These are phyloP conservation scores for Fusarium heterosporum DNA, from an alignment of 2,329 filamentous ascomycete genomes.

Conservation along the genomic window DNA sequence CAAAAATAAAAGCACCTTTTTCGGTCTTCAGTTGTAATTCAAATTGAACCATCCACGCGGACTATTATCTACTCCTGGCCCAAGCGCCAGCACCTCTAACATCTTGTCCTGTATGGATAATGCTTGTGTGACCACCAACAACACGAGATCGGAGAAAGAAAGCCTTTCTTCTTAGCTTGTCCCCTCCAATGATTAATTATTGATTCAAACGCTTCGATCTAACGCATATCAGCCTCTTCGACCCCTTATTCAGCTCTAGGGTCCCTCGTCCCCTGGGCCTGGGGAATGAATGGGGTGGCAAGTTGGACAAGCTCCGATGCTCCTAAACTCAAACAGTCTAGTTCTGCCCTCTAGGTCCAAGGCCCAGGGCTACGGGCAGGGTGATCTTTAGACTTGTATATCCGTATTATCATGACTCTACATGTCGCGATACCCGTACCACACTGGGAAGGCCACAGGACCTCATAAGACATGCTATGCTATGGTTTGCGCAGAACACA, in stretches of 20 bases:
- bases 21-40: slow-evolving; percentile 11
- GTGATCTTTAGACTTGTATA: background rate
- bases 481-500: background rate
- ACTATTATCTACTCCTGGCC: slow-evolving; percentile 2
- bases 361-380: slow-evolving; percentile 22
- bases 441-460: background rate
- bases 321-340: slow-evolving; percentile 34
- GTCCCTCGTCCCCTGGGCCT: slow-evolving; percentile 28
- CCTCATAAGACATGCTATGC: background rate
- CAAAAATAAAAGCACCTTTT: no score
- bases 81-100: slow-evolving; percentile 30
- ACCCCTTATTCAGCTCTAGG: slow-evolving; percentile 19
- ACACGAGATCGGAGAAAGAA: slow-evolving; percentile 2
- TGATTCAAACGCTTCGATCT: slow-evolving; percentile 9
- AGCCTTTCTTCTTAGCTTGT: slow-evolving; percentile 9
- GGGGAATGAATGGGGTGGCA: slow-evolving; percentile 38
- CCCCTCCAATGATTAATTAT: background rate
- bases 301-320: slow-evolving; percentile 34
- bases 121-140: slow-evolving; percentile 25
- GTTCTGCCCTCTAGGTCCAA: slow-evolving; percentile 8
- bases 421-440: background rate
- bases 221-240: slow-evolving; percentile 19
- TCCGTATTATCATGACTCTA: background rate
- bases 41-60: background rate
- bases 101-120: background rate